Base-by-base conservation (phyloP, 2,329 filamentous ascomycete genomes). In the Talaromyces sp. region DNA sequence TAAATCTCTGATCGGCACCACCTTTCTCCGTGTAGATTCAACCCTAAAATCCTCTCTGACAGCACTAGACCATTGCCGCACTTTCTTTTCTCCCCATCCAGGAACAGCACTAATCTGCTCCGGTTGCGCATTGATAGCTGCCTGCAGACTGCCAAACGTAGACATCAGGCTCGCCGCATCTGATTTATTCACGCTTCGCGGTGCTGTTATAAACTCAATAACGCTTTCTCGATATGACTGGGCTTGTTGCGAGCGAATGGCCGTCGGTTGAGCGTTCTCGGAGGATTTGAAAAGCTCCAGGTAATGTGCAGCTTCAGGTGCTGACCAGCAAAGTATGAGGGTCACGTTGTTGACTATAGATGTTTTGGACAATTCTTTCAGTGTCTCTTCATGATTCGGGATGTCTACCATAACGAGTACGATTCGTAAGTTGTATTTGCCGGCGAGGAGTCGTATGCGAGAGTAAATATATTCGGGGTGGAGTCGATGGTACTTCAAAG, bases 401-500 rank as follows among this genome's bases (percentile, higher is more conserved):
- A 99, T 97, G 77, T 99, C 95, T 31, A 98, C 93, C 87, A 98
- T 93, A 22, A 90, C 89, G 58, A 99, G 85, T 33, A 99, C 81
- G 61, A 99, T 85, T 57, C 95, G 91, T 22, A 99, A 85, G 69
- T 89, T 90, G 80, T 96, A 98, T 79, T 91, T 92, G 60, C 91
- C 91, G 60, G 91, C 91, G 4, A 99, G 83, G 58, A 89, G 87
- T 61, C 90, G 89, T 70, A 99, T 96, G 65, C 95, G 90, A 27
- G 90, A 93, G 81, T 98, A 98, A 72, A 99, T 92, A 81, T 99
- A 99, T 79, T 99, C 95, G 0, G 95, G 95, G 74, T 99, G 95
- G 61, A 99, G 85, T 33, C 94, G 92, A 78, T 99, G 95, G 78
- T 99, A 99, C 78, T 98, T 99, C 63, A 99, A 85, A 57, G 92